Evolutionary conservation across 768 basidiomycete species (phyloP).

Genomic region (Tylopilus rubrobrunneus): DNA sequence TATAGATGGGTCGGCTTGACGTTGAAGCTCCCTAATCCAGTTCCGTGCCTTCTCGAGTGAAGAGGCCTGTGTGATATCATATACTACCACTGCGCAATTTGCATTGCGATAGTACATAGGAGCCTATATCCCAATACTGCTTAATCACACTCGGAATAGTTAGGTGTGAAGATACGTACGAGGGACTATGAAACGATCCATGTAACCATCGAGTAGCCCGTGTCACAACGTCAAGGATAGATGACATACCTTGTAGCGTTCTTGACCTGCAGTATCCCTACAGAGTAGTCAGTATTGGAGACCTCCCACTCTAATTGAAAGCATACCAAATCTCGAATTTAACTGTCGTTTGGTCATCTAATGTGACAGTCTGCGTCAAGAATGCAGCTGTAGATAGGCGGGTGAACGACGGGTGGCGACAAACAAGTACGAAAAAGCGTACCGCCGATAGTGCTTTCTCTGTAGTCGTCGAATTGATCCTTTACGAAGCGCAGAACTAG

Average conservation of each 20-base stretch:
- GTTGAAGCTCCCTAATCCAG: slow-evolving; percentile 96
- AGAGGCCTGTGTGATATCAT: slow-evolving; percentile 90
- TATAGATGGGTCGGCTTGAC: slow-evolving; percentile 96
- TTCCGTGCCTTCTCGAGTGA: slow-evolving; percentile 93
- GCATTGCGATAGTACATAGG: slow-evolving; percentile 98
- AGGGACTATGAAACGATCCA: slow-evolving; percentile 35
- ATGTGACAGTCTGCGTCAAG: slow-evolving; percentile 93
- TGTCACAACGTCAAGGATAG: neutral
- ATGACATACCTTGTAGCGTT: slow-evolving; percentile 77
- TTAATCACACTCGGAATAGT: neutral
- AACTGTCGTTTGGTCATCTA: slow-evolving; percentile 85
- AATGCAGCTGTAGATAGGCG: slow-evolving; percentile 70
- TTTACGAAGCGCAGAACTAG: slow-evolving; percentile 95
- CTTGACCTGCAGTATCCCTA: slow-evolving; percentile 96
- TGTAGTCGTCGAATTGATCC: slow-evolving; percentile 93
- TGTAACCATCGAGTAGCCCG: neutral
- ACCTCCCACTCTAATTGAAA: neutral
- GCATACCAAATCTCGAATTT: slow-evolving; percentile 97
- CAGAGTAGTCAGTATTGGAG: neutral
- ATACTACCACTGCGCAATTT: slow-evolving; percentile 91
- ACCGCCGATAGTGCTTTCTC: slow-evolving; percentile 94
- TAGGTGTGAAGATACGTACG: slow-evolving; percentile 32
- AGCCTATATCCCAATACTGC: slow-evolving; percentile 44
- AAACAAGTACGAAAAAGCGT: slow-evolving; percentile 1
- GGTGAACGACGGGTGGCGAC: slow-evolving; percentile 12